A percentile compares a stretch with the other conserved stretches of the same genome.
phyloP scores from a whole-genome alignment of 805 yeast genomes.

The Torulaspora delbrueckii region DNA sequence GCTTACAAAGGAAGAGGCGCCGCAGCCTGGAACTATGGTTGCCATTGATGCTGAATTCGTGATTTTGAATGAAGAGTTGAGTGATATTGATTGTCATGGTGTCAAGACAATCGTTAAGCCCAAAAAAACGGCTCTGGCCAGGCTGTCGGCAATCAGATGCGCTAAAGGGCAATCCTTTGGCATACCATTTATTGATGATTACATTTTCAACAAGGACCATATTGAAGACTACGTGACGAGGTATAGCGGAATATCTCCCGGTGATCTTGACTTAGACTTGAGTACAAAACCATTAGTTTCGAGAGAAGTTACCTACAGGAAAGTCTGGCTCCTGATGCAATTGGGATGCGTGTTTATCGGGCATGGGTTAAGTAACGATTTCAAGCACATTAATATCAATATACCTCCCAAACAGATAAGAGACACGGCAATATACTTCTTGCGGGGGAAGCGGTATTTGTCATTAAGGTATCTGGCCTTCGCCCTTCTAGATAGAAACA shows the following conservation, averaged over 20 bases:
- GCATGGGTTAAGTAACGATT: slow-evolving; percentile 87
- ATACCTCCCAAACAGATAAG: slow-evolving; percentile 82
- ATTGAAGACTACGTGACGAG: slow-evolving; percentile 84
- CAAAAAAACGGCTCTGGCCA: slow-evolving; percentile 68
- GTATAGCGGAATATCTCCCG: slow-evolving; percentile 90
- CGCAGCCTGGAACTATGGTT: slow-evolving; percentile 65
- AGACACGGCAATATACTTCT: slow-evolving; percentile 80
- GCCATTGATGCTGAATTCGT: slow-evolving; percentile 99
- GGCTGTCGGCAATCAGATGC: slow-evolving; percentile 82
- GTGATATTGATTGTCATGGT: slow-evolving; percentile 74
- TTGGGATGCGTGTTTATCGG: slow-evolving; percentile 91
- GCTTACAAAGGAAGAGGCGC: slow-evolving; percentile 66
- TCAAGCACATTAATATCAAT: slow-evolving; percentile 85
- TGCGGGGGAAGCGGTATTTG: slow-evolving; percentile 70
- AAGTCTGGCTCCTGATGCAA: slow-evolving; percentile 84
- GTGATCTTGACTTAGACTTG: slow-evolving; percentile 70
- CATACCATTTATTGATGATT: slow-evolving; percentile 86
- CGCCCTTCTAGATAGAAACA: slow-evolving; percentile 63
- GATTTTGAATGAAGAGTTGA: slow-evolving; percentile 66
- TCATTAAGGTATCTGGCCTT: slow-evolving; percentile 85
- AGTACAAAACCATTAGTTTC: slow-evolving; percentile 71
- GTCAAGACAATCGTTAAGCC: slow-evolving; percentile 66
- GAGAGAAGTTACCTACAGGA: slow-evolving; percentile 76
- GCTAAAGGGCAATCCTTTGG: slow-evolving; percentile 61
- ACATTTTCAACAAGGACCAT: slow-evolving; percentile 65